Conservation (phyloP, 106 monocot species). For the Iris macrosiphon region DNA sequence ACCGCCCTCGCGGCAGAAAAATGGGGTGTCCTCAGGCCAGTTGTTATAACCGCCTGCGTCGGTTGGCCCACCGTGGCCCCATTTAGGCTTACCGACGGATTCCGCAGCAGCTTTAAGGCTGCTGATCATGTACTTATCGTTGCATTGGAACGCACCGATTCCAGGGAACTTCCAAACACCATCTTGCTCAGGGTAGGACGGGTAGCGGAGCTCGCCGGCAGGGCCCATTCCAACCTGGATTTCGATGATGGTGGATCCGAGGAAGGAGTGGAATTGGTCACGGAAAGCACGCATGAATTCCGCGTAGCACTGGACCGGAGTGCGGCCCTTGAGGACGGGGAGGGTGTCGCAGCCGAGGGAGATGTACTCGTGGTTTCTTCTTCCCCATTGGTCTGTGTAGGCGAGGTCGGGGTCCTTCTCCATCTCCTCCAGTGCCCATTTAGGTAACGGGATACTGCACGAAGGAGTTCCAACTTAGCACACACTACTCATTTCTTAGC, state of each 20-base stretch:
- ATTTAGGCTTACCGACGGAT: constrained; percentile 57
- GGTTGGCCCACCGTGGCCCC: constrained; percentile 69
- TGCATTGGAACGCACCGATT: constrained; percentile 92
- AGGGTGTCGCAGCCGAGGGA: constrained; percentile 78
- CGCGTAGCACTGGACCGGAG: constrained; percentile 75
- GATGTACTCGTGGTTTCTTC: constrained; percentile 87
- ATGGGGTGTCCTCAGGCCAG: constrained; percentile 85
- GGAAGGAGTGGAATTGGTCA: constrained; percentile 45
- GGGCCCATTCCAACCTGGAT: constrained; percentile 97
- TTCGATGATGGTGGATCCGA: constrained; percentile 83
- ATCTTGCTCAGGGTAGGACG: constrained; percentile 73
- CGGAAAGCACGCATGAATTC: constrained; percentile 95
- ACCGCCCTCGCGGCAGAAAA: constrained; percentile 73
- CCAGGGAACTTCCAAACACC: constrained; percentile 90
- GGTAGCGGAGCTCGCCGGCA: constrained; percentile 85
- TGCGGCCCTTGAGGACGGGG: constrained; percentile 76
- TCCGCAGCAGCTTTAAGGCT: constrained; percentile 67
- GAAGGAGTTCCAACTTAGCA: too few relatives aligned
- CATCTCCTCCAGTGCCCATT: constrained; percentile 68
- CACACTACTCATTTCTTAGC: too few relatives aligned
- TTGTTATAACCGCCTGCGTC: constrained; percentile 79
- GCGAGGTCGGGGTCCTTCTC: constrained; percentile 52
- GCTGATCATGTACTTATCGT: constrained; percentile 74
- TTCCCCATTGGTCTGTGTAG: constrained; percentile 73
- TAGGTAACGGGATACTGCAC: constrained; percentile 65